Base-by-base conservation (phyloP, 1,139 yeast species). In the Candida sanyaensis region DNA sequence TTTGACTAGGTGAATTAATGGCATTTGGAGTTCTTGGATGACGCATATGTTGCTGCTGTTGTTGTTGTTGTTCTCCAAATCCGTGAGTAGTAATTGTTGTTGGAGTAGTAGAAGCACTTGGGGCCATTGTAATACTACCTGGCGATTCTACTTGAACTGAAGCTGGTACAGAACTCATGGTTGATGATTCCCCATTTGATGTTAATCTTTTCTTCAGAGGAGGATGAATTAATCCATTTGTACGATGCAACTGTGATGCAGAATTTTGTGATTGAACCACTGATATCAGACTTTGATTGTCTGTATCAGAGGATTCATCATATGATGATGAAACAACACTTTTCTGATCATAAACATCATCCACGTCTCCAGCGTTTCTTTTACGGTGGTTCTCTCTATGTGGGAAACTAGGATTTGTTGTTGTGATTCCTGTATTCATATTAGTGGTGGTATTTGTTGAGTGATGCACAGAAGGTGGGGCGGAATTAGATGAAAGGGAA, bases 151-250 rank as follows among this genome's bases (percentile, higher is more conserved):
- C 41, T 28, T 45, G 48, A 27, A 39, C 45, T 11, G 50, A 32
- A 31, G 30, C 39, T 10, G 50, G 42, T 12, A 42, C 37, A 11
- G 40, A 32, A 36, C 26, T 41, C 27, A 17, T 8, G 1, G 39
- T 36, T 3, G 31, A 13, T 13, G 44, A 38, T 10, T 42, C 44
- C 10, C 32, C 23, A 41, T 39, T 37, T 5, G 53, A 31, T 5
- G 55, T 74, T 31, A 73, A 50, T 43, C 80, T 62, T 49, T 78
- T 61, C 44, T 75, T 75, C 1, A 78, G 73, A 6, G 78, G 78
- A 50, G 72, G 78, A 32, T 59, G 50, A 2, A 37, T 37, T 9
- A 47, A 30, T 7, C 65, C 59, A 39, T 58, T 58, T 45, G 58
- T 60, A 38, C 65, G 50, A 11, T 50, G 38, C 6, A 39, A 29